Evolutionary conservation across 2,329 filamentous ascomycete species (phyloP).

Genomic region (Lasiodiplodia gonubiensis): DNA sequence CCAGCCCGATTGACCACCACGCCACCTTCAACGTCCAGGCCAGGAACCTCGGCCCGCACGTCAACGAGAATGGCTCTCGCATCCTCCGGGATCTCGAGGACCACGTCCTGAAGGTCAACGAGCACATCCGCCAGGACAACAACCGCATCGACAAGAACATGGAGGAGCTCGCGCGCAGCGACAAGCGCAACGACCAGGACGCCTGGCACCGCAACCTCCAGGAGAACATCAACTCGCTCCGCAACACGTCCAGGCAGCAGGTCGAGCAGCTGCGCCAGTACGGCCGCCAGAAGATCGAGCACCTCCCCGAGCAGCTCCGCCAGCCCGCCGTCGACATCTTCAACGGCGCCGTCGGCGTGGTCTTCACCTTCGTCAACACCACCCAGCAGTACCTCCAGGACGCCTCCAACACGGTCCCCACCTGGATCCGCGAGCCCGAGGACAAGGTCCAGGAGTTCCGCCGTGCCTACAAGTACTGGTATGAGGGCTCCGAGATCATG

Average conservation of each 20-base stretch:
- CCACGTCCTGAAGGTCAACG: background rate
- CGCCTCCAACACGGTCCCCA: background rate
- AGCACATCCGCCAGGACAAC: background rate
- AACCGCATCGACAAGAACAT: background rate
- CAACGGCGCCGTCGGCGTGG: background rate
- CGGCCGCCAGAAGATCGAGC: background rate
- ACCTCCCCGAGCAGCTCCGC: background rate
- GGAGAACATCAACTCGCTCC: background rate
- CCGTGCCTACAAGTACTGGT: background rate
- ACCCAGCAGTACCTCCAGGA: background rate
- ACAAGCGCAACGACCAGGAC: background rate
- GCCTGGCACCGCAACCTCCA: background rate
- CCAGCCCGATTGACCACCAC: background rate
- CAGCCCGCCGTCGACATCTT: background rate
- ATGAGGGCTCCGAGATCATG: background rate
- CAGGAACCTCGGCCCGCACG: background rate
- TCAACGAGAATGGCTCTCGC: background rate
- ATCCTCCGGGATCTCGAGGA: background rate
- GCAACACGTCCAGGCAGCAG: background rate
- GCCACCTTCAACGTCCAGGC: background rate
- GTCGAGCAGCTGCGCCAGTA: background rate
- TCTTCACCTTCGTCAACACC: background rate
- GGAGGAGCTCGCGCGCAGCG: background rate
- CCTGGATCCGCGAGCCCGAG: background rate
- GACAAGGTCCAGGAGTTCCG: background rate